A percentile compares a stretch with the other conserved stretches of the same genome.
Conservation (phyloP, 2,329 filamentous ascomycete genomes). For the Phialocephala sp. region DNA sequence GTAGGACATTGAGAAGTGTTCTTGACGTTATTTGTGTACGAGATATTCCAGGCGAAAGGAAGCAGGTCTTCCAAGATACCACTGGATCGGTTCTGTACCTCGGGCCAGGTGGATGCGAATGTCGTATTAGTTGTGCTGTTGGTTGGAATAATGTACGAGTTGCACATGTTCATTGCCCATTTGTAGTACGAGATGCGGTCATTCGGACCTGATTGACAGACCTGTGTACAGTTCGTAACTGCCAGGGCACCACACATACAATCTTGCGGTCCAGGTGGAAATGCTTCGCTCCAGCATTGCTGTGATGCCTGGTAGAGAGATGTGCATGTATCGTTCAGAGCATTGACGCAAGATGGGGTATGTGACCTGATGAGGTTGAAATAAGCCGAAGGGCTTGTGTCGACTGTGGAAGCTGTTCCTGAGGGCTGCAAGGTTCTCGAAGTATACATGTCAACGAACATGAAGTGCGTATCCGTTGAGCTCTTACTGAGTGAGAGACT, state of each 20-base stretch:
- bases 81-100: neutral
- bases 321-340: slow-evolving; percentile 6
- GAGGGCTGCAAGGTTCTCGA: neutral
- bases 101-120: neutral
- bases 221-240: slow-evolving; percentile 4
- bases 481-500: neutral
- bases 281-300: slow-evolving; percentile 17
- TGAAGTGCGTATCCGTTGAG: neutral
- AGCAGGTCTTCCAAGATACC: slow-evolving; percentile 11
- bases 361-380: slow-evolving; percentile 4
- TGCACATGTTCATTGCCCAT: slow-evolving; percentile 11
- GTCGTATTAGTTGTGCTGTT: neutral
- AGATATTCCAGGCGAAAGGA: slow-evolving; percentile 5
- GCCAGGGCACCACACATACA: slow-evolving; percentile 3
- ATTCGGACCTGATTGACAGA: slow-evolving; percentile 3
- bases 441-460: slow-evolving; percentile 11
- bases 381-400: slow-evolving; percentile 15
- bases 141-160: neutral
- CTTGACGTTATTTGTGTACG: neutral
- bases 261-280: slow-evolving; percentile 14
- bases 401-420: slow-evolving; percentile 6
- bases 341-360: slow-evolving; percentile 12
- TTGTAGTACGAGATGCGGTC: slow-evolving; percentile 11
- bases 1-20: neutral
- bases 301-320: neutral